Percentiles rank a stretch among this genome's conserved stretches.
phyloP scores from a whole-genome alignment of 257 asterid species.

The Rauvolfia tetraphylla region DNA sequence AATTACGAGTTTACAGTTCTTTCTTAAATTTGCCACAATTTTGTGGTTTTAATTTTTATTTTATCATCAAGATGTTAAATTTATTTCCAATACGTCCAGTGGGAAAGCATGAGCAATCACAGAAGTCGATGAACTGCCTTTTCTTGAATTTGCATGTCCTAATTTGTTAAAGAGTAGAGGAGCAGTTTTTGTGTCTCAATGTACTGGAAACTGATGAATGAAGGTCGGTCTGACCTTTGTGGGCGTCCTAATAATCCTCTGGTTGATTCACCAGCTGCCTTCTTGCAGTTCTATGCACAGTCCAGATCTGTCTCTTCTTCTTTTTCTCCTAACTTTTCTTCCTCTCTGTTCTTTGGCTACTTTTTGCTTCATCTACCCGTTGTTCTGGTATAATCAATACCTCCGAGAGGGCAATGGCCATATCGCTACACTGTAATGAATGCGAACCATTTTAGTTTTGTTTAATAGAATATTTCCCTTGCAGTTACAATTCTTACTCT shows the following conservation, averaged over 20 bases:
- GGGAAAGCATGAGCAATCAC: not conserved
- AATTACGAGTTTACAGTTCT: not conserved
- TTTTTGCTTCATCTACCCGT: not conserved
- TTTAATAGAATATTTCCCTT: not conserved
- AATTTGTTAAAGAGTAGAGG: not conserved
- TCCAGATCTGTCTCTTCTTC: slow-evolving; percentile 12
- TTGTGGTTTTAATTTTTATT: not conserved
- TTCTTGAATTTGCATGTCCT: slow-evolving; percentile 7
- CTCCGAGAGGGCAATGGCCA: not conserved
- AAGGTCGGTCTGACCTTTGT: not conserved
- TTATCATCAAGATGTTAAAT: not conserved
- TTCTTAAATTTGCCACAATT: not conserved
- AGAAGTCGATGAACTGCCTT: slow-evolving; percentile 3
- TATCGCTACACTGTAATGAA: not conserved
- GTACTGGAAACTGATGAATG: slow-evolving; percentile 4
- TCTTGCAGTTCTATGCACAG: not conserved
- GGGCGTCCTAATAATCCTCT: not conserved
- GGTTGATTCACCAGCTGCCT: not conserved
- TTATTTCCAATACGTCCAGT: not conserved
- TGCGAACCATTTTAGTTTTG: slow-evolving; percentile 1
- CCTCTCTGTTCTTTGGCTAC: slow-evolving; percentile 1
- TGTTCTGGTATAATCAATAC: slow-evolving; percentile 6
- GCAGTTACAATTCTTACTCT: slow-evolving; percentile 11
- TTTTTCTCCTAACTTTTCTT: not conserved
- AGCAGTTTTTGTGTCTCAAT: not conserved